Conservation (phyloP, 345 rosid genomes). For the Linum usitatissimum region DNA sequence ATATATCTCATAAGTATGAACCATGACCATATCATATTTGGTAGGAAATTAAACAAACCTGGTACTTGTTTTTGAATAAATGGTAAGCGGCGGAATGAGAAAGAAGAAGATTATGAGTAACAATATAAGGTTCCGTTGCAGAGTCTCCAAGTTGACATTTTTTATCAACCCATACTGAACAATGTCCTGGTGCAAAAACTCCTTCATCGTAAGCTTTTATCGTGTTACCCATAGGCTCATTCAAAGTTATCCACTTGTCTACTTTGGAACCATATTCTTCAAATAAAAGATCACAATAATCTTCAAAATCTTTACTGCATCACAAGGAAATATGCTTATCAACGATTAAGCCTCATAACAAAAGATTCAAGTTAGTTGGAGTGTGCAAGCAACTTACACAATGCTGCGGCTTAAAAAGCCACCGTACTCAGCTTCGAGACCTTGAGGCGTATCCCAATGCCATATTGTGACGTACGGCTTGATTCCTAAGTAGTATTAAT, state of each 20-base stretch:
- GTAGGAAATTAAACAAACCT: background rate
- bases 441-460: no score
- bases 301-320: background rate
- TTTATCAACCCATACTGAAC: background rate
- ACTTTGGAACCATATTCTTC: slow-evolving; percentile 12
- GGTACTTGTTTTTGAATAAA: slow-evolving; percentile 4
- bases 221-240: slow-evolving; percentile 11
- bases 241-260: slow-evolving; percentile 32
- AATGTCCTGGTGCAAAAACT: slow-evolving; percentile 6
- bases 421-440: no score
- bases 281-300: slow-evolving; percentile 9
- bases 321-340: no score
- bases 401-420: no score
- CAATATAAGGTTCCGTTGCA: slow-evolving; percentile 14
- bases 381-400: no score
- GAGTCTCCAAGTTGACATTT: slow-evolving; percentile 11
- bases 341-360: no score
- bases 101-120: slow-evolving; percentile 17
- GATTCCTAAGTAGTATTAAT: no score
- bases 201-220: slow-evolving; percentile 6
- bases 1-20: no score
- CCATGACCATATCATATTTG: no score
- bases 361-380: no score
- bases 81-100: slow-evolving; percentile 15
- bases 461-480: no score